Evolutionary conservation across 345 rosid species (phyloP), one percentile per base, ranked within the genome.

Genomic region (Turnera subulata): DNA sequence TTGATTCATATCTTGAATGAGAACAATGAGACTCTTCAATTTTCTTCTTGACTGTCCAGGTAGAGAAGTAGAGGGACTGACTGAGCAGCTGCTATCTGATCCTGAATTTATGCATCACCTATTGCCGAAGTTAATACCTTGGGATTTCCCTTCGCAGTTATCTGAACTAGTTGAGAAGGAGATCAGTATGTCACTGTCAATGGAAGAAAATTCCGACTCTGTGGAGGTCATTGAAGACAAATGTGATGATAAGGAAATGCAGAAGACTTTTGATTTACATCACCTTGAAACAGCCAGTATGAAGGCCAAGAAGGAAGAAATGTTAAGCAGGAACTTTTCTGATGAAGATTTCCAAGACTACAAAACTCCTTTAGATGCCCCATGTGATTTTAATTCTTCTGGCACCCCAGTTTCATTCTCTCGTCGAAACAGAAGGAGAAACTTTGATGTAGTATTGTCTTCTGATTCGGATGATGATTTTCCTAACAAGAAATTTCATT

Each of bases 391-490:
- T 51, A 67, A 70, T 69, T 68, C 77, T 64, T 73, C 81, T 24
- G 70, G 72, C 63, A 72, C 73, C 54, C 83, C 77, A 39, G 53
- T 75, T 56, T 68, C 82, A 48, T 69, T 73, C 57, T 58, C 80
- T 33, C 66, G 45, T 32, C 62, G 56, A 56, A 81, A 70, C 21
- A 46, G 58, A 17, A 74, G 77, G 67, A 83, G 82, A 56, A 85
- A 76, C 52, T 78, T 69, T 48, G 68, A 72, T 59, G 53, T 84
- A 39, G 82, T 81, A 39, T 38, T 78, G 69, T 83, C 90, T 58
- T 93, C 96, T 11, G 97, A 89, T 70, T 89, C 99, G 1, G 97
- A 93, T 74, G 87, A 81, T 59, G 94, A 88, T 54, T 51, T 67
- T 64, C 39, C 58, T 40, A 53, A 21, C 46, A 70, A 67, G 40